A percentile compares a stretch with the other conserved stretches of the same genome.
These are phyloP conservation scores for Auriculariales sp. DNA, from an alignment of 768 basidiomycete species.

Conservation along the genomic window DNA sequence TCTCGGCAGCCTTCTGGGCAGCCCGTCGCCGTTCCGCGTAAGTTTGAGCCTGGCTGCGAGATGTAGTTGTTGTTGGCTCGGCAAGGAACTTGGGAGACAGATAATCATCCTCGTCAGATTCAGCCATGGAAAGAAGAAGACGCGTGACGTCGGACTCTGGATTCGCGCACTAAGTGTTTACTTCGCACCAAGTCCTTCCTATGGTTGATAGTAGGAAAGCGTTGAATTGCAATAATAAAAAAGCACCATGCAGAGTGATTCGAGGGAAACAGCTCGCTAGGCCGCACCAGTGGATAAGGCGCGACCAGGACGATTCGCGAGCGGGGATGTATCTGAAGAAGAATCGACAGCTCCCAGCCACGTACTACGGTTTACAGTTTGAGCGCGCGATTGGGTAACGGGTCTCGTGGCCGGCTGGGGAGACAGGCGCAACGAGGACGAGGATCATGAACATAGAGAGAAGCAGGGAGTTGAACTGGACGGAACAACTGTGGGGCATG, in stretches of 20 bases:
- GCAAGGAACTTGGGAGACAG: constrained; percentile 75
- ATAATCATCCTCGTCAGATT: constrained; percentile 65
- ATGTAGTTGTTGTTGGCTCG: constrained; percentile 16
- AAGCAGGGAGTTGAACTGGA: not conserved
- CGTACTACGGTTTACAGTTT: not conserved
- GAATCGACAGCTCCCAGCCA: not conserved
- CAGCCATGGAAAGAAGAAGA: constrained; percentile 23
- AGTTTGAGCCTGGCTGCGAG: constrained; percentile 33
- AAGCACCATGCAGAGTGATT: too few species aligned
- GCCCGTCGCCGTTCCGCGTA: constrained; percentile 62
- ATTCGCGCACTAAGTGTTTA: too few species aligned
- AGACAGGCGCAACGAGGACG: too few species aligned
- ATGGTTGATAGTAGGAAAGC: too few species aligned
- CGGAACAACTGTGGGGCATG: constrained; percentile 9
- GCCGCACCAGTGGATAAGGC: too few species aligned
- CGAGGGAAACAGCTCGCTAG: too few species aligned
- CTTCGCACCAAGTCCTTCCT: too few species aligned
- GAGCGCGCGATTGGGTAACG: too few species aligned
- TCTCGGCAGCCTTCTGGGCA: constrained; percentile 35
- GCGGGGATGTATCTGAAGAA: not conserved
- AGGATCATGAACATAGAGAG: constrained; percentile 1
- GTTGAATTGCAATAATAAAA: too few species aligned
- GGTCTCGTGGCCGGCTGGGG: not conserved
- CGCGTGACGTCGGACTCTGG: not conserved
- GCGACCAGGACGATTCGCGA: too few species aligned